These are phyloP conservation scores for Saturnispora gosingensis DNA, from an alignment of 805 yeast species.

Conservation along the genomic window DNA sequence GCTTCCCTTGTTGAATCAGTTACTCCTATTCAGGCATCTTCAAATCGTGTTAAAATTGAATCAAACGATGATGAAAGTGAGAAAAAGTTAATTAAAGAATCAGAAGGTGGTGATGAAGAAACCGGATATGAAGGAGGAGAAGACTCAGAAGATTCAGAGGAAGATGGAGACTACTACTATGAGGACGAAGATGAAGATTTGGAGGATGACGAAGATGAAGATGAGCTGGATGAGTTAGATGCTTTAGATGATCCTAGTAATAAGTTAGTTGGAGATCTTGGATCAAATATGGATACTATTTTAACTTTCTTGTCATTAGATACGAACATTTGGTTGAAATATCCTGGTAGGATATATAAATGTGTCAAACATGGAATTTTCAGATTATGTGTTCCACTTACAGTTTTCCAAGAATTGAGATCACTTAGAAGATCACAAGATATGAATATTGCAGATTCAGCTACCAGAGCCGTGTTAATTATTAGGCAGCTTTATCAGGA, in stretches of 20 bases:
- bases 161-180: slow-evolving; percentile 3
- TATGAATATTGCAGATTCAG: slow-evolving; percentile 67
- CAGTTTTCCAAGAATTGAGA: slow-evolving; percentile 70
- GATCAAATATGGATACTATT: slow-evolving; percentile 47
- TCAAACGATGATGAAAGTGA: slow-evolving; percentile 22
- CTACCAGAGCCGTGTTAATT: slow-evolving; percentile 70
- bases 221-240: slow-evolving; percentile 8
- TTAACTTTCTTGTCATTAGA: slow-evolving; percentile 57
- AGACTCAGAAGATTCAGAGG: slow-evolving; percentile 6
- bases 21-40: not conserved
- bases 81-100: slow-evolving; percentile 26
- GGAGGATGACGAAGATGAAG: not conserved
- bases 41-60: slow-evolving; percentile 11
- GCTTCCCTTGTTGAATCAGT: slow-evolving; percentile 9
- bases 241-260: not conserved
- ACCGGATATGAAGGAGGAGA: slow-evolving; percentile 16
- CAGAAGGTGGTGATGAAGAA: slow-evolving; percentile 14
- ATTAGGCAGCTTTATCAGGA: slow-evolving; percentile 57
- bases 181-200: not conserved
- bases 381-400: slow-evolving; percentile 56
- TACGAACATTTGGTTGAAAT: slow-evolving; percentile 74
- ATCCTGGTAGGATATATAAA: slow-evolving; percentile 67
- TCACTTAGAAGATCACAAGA: slow-evolving; percentile 64
- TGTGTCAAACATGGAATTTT: slow-evolving; percentile 53
- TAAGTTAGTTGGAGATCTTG: slow-evolving; percentile 37